Conservation (phyloP, 257 asterid species). For the Solanum chmielewskii region DNA sequence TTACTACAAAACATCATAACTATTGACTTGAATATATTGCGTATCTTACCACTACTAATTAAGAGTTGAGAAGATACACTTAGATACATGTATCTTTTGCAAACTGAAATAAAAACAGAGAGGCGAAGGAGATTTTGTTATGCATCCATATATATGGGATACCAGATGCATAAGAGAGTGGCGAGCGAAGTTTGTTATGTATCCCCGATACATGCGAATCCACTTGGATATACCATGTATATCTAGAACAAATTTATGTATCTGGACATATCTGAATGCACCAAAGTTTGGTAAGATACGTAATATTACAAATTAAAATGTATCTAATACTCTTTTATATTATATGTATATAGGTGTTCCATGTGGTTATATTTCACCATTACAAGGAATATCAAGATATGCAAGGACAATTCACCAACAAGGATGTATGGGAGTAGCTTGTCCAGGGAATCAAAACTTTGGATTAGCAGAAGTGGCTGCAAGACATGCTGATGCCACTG, state of each 20-base stretch:
- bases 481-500: slow-evolving; percentile 59
- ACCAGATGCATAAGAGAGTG: neutral
- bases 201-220: accelerated
- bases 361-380: slow-evolving; percentile 56
- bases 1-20: neutral
- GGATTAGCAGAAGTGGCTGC: slow-evolving; percentile 66
- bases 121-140: neutral
- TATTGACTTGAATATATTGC: neutral
- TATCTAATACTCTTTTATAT: neutral
- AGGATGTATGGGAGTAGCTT: slow-evolving; percentile 47
- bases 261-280: neutral
- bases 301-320: too few species aligned
- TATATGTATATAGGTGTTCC: slow-evolving; percentile 35
- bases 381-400: slow-evolving; percentile 71
- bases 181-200: neutral
- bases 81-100: neutral
- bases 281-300: neutral
- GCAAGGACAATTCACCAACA: slow-evolving; percentile 43
- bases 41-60: too few species aligned
- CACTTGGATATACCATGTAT: neutral
- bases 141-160: neutral
- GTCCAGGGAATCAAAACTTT: slow-evolving; percentile 28
- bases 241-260: neutral
- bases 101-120: neutral
- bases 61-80: neutral